Evolutionary conservation across 495 filamentous ascomycete species (phyloP).

Genomic region (Letharia columbiana): DNA sequence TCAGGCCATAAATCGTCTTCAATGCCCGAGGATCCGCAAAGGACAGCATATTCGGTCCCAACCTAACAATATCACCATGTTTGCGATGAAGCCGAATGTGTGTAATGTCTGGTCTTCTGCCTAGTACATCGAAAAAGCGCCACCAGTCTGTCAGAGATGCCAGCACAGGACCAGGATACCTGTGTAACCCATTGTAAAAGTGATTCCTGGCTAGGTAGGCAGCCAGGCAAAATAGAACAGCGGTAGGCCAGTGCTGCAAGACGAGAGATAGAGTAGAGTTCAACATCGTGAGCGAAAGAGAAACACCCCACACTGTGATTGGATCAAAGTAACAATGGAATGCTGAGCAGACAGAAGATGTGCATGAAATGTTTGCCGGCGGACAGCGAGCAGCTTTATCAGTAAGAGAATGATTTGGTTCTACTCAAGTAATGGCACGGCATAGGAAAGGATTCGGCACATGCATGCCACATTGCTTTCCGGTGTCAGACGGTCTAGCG

Average conservation of each 20-base stretch:
- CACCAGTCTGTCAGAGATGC: slow-evolving; percentile 62
- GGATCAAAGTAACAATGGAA: not conserved
- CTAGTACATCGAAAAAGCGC: slow-evolving; percentile 41
- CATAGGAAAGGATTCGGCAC: not conserved
- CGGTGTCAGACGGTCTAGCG: not conserved
- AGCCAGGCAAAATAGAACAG: not conserved
- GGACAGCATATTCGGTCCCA: slow-evolving; percentile 60
- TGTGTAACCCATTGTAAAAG: slow-evolving; percentile 52
- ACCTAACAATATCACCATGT: slow-evolving; percentile 61
- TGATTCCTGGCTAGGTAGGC: slow-evolving; percentile 42
- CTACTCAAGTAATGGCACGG: not conserved
- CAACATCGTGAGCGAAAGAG: slow-evolving; percentile 11
- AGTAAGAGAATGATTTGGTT: not conserved
- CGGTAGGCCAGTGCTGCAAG: slow-evolving; percentile 11
- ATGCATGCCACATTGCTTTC: not conserved
- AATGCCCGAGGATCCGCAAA: slow-evolving; percentile 61
- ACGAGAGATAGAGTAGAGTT: slow-evolving; percentile 12
- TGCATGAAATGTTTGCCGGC: not conserved
- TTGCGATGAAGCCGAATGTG: slow-evolving; percentile 56
- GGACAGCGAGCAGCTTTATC: not conserved
- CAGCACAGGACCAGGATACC: slow-evolving; percentile 59
- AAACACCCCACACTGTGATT: not conserved
- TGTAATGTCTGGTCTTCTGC: slow-evolving; percentile 13
- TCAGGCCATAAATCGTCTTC: slow-evolving; percentile 71
- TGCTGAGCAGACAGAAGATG: not conserved